These are phyloP conservation scores for Populus pruinosa DNA, from an alignment of 345 rosid genomes.

Conservation along the genomic window DNA sequence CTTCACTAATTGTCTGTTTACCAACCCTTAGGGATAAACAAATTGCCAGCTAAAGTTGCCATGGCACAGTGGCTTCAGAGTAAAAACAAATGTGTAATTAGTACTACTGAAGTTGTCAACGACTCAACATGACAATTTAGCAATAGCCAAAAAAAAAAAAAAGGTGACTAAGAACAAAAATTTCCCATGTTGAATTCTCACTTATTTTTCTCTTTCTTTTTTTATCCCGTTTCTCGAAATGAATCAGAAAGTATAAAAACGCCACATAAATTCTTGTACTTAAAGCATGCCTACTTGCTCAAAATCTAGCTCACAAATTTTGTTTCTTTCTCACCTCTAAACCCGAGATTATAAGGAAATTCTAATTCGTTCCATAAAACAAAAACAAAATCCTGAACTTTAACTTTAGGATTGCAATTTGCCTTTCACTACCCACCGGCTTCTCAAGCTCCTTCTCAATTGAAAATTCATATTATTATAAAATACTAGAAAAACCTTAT, in stretches of 20 bases:
- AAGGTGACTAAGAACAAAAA: too few species aligned
- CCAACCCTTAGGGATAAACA: too few species aligned
- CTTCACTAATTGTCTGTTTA: too few species aligned
- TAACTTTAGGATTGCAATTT: background rate
- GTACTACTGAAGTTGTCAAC: too few species aligned
- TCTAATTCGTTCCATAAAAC: background rate
- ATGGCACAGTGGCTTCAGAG: too few species aligned
- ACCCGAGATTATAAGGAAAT: background rate
- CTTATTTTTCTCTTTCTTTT: background rate
- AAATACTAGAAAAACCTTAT: too few species aligned
- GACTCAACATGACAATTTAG: too few species aligned
- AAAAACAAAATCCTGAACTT: background rate
- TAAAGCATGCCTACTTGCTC: slow-evolving; percentile 11
- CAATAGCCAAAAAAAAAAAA: too few species aligned
- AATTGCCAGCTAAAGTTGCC: too few species aligned
- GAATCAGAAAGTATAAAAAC: background rate
- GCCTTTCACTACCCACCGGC: background rate
- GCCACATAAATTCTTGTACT: background rate
- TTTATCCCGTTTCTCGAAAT: background rate
- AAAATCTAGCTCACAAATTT: slow-evolving; percentile 6
- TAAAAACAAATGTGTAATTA: too few species aligned
- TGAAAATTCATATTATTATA: too few species aligned
- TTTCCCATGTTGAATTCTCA: background rate
- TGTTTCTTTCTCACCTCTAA: background rate
- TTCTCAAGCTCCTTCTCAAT: too few species aligned